A percentile compares a stretch with the other conserved stretches of the same genome.
These are phyloP conservation scores for Prunus yedoensis DNA, from an alignment of 331 rosid species.

Conservation along the genomic window DNA sequence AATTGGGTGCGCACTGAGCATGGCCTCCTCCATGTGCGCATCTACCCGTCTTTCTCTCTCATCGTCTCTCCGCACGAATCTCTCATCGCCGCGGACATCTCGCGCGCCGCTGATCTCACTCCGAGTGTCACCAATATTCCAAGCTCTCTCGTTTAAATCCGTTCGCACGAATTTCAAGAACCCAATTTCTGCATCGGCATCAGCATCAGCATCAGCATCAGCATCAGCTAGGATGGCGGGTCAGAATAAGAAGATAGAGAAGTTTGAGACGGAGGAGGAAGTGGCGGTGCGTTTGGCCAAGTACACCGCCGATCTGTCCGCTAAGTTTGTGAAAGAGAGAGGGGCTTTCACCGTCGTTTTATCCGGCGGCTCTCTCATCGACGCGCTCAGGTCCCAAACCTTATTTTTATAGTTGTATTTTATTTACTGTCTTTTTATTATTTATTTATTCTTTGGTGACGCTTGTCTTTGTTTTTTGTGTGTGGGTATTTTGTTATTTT, in stretches of 20 bases:
- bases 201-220: too few relatives aligned
- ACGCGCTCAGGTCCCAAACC: conserved; percentile 51
- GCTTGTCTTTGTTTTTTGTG: neutral
- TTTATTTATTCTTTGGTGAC: neutral
- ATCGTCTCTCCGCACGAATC: neutral
- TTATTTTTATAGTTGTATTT: neutral
- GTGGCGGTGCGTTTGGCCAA: conserved; percentile 64
- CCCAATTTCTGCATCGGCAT: conserved; percentile 30
- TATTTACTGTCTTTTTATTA: neutral
- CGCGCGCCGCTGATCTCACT: neutral
- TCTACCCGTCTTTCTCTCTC: conserved; percentile 1
- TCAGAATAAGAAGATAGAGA: conserved; percentile 46
- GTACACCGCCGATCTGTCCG: conserved; percentile 64
- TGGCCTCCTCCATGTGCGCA: conserved; percentile 12
- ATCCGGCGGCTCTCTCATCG: conserved; percentile 72
- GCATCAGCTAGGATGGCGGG: conserved; percentile 28
- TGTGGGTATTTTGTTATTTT: neutral
- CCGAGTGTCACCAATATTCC: neutral
- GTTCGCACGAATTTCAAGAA: conserved; percentile 20
- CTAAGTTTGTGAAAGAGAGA: conserved; percentile 50
- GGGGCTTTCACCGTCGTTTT: conserved; percentile 64
- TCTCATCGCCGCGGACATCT: neutral
- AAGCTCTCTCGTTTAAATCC: conserved; percentile 11
- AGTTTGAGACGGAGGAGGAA: conserved; percentile 64
- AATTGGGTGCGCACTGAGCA: neutral